A percentile compares a stretch with the other conserved stretches of the same genome.
Conservation (phyloP, 169 alveolate genomes). For the Plasmodium vinckei region DNA sequence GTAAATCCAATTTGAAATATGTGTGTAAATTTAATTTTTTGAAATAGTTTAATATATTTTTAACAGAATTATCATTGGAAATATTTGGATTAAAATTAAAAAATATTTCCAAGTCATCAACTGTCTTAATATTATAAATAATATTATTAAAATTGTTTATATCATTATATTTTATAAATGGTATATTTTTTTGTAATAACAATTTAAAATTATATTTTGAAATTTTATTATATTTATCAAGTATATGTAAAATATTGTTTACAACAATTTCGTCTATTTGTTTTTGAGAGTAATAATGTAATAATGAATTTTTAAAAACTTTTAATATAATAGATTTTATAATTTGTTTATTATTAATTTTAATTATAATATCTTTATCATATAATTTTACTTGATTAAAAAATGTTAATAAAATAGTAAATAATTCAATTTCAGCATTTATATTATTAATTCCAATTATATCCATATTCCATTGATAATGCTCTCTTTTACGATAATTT, state of each 20-base stretch:
- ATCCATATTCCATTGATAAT: slow-evolving; percentile 86
- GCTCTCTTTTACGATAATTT: slow-evolving; percentile 81
- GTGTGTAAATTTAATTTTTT: slow-evolving; percentile 9
- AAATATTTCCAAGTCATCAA: slow-evolving; percentile 9
- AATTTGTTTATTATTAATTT: slow-evolving; percentile 61
- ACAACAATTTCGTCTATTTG: slow-evolving; percentile 2
- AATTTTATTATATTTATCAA: slow-evolving; percentile 49
- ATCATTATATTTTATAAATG: slow-evolving; percentile 8
- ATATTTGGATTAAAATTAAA: neutral
- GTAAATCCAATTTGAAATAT: slow-evolving; percentile 37
- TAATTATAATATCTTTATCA: slow-evolving; percentile 31
- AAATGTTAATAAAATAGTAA: slow-evolving; percentile 24
- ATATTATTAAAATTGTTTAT: slow-evolving; percentile 5
- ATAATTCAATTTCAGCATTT: slow-evolving; percentile 46
- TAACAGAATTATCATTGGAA: neutral
- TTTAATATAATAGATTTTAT: slow-evolving; percentile 1
- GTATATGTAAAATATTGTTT: slow-evolving; percentile 19
- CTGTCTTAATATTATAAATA: slow-evolving; percentile 4
- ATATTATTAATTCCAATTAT: slow-evolving; percentile 68
- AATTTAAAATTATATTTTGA: slow-evolving; percentile 20
- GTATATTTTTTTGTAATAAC: slow-evolving; percentile 25
- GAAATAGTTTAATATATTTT: slow-evolving; percentile 18
- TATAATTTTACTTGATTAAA: slow-evolving; percentile 19
- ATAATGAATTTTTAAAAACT: slow-evolving; percentile 24
- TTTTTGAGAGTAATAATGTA: neutral